Evolutionary conservation across 2,329 filamentous ascomycete species (phyloP), one percentile per base, ranked within the genome.

Genomic region (Calonectria henricotiae): DNA sequence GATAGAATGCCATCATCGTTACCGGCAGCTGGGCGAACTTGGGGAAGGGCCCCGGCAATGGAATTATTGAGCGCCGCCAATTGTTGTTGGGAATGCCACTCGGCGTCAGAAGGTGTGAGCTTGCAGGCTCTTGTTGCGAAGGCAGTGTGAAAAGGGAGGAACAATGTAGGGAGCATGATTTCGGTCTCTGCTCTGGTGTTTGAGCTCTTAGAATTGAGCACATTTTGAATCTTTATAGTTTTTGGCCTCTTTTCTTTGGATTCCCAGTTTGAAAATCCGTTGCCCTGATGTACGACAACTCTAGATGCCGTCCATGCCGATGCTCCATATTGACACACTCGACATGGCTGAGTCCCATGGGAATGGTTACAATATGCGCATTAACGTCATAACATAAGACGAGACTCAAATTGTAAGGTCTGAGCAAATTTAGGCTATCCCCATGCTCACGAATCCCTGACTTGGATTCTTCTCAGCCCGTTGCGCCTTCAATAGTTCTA

Each of bases 81-180:
- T 23, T 62, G 60, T n/a, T 49, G 20, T 37, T 60, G 54, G 1
- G 37, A 43, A 12, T 43, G 60, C 43, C 43, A 62, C 3, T 44
- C 20, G 4, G 4, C 13, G 43, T 62, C 60, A 7, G 30, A 62
- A 4, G 60, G 60, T 5, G 43, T 49, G 12, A 47, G 27, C 30
- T 49, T 51, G 15, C 44, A 60, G 9, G 11, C 35, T 25, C 54
- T 43, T 32, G 54, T 25, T 6, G 37, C 54, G 2, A 60, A 60
- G 15, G 37, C 54, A 4, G 54, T 39, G 5, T 39, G 23, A 13
- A 60, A 60, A 23, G 43, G 37, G 23, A 43, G 23, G 54, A 60
- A 60, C 8, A 41, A 43, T 4, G 23, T 13, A 27, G 25, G 35
- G 30, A 69, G 25, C 67, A 69, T 69, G 35, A 5, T 51, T 46